Conservation (phyloP, 208 protist genomes). For the Trypanosoma vivax region DNA sequence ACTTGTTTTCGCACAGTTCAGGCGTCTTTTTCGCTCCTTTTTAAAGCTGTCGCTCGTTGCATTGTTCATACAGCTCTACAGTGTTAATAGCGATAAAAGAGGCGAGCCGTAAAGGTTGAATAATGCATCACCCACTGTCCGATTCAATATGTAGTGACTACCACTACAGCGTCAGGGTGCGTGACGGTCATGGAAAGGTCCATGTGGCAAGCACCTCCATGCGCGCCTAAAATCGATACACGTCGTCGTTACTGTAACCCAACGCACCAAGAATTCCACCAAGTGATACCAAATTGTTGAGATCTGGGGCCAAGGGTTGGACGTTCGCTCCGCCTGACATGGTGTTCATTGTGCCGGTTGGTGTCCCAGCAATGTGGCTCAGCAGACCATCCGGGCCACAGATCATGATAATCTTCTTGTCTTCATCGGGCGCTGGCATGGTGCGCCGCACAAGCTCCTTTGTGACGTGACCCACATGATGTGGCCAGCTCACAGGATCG, state of each 20-base stretch:
- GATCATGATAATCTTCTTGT: constrained; percentile 84
- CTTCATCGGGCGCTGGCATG: constrained; percentile 75
- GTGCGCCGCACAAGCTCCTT: constrained; percentile 62
- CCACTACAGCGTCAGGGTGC: no score
- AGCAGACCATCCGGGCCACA: constrained; percentile 86
- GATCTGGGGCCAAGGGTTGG: constrained; percentile 73
- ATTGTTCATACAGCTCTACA: no score
- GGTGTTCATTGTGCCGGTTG: constrained; percentile 60
- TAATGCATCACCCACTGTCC: no score
- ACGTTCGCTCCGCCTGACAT: constrained; percentile 74
- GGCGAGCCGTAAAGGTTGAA: no score
- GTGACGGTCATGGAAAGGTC: no score
- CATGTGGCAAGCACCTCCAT: no score
- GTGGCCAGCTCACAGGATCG: constrained; percentile 76
- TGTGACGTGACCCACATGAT: constrained; percentile 71
- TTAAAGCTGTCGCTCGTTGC: no score
- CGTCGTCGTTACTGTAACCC: constrained; percentile 75
- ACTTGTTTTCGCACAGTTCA: no score
- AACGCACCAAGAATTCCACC: constrained; percentile 74
- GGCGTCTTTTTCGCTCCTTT: no score
- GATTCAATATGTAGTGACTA: no score
- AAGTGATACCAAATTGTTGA: constrained; percentile 77
- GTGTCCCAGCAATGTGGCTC: constrained; percentile 74
- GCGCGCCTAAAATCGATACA: constrained; percentile 78
- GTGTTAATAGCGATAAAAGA: no score